phyloP scores from a whole-genome alignment of 2,329 filamentous ascomycete species.

The Cyphellophora attinorum region DNA sequence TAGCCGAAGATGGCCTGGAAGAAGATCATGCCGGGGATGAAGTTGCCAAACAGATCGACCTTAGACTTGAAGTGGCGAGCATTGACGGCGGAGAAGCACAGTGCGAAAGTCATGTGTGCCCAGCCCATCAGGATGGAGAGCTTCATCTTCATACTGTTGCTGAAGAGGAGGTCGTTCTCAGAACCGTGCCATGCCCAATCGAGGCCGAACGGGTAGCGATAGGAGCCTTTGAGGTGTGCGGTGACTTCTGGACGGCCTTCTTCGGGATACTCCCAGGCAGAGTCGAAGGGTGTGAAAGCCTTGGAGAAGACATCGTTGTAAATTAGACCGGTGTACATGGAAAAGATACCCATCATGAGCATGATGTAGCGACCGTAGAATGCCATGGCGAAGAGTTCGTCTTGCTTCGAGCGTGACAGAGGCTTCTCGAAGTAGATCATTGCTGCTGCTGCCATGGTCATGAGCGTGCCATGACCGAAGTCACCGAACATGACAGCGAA shows the following conservation, averaged over 20 bases:
- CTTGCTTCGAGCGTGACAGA: constrained; percentile 73
- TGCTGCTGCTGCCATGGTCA: constrained; percentile 70
- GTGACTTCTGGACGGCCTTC: constrained; percentile 54
- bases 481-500: constrained; percentile 99
- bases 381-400: constrained; percentile 95
- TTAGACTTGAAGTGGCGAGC: constrained; percentile 88
- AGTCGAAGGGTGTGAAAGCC: constrained; percentile 77
- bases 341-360: constrained; percentile 95
- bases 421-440: constrained; percentile 98
- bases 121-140: constrained; percentile 96
- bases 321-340: constrained; percentile 90
- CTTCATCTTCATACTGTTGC: constrained; percentile 99
- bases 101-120: constrained; percentile 88
- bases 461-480: constrained; percentile 84
- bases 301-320: constrained; percentile 98
- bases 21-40: constrained; percentile 97
- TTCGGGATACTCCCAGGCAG: constrained; percentile 84
- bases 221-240: constrained; percentile 59
- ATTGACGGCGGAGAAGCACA: constrained; percentile 87
- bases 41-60: constrained; percentile 96
- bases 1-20: constrained; percentile 99
- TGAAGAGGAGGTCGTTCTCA: constrained; percentile 90
- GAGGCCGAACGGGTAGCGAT: constrained; percentile 90
- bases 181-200: constrained; percentile 96
- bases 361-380: constrained; percentile 99